Evolutionary conservation across 2,329 filamentous ascomycete species (phyloP).

Genomic region (Boeremia lycopersici): DNA sequence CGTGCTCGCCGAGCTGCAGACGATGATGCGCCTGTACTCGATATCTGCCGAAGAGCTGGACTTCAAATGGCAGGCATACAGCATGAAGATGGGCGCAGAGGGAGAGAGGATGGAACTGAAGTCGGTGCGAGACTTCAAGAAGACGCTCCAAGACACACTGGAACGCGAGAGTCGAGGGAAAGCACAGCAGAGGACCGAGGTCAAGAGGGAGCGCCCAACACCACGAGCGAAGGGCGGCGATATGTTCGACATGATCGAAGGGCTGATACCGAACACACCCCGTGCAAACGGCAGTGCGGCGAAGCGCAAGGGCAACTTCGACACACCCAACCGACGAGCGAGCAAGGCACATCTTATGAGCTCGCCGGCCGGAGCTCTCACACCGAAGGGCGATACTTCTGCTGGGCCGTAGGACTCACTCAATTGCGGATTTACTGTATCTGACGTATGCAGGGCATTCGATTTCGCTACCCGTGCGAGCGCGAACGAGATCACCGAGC

Average conservation of each 20-base stretch:
- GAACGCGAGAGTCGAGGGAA: conserved; percentile 77
- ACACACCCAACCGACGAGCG: conserved; percentile 56
- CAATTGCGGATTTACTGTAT: neutral
- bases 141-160: conserved; percentile 81
- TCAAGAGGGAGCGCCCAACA: conserved; percentile 66
- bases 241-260: conserved; percentile 78
- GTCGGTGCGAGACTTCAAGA: conserved; percentile 78
- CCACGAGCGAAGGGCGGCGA: conserved; percentile 65
- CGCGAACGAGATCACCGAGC: conserved; percentile 80
- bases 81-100: conserved; percentile 88
- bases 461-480: conserved; percentile 79
- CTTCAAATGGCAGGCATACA: conserved; percentile 99
- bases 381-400: conserved; percentile 43
- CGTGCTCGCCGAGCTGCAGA: conserved; percentile 79
- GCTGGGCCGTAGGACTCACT: conserved; percentile 46
- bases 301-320: conserved; percentile 61
- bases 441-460: conserved; percentile 53
- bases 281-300: conserved; percentile 53
- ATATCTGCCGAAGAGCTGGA: conserved; percentile 85
- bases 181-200: conserved; percentile 63
- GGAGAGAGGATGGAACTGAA: conserved; percentile 74
- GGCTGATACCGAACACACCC: conserved; percentile 54
- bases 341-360: conserved; percentile 51
- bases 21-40: conserved; percentile 83
- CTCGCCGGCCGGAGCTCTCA: conserved; percentile 54